Evolutionary conservation across 805 yeast species (phyloP), one percentile per base, ranked within the genome.

Genomic region (Candida tibetensis): DNA sequence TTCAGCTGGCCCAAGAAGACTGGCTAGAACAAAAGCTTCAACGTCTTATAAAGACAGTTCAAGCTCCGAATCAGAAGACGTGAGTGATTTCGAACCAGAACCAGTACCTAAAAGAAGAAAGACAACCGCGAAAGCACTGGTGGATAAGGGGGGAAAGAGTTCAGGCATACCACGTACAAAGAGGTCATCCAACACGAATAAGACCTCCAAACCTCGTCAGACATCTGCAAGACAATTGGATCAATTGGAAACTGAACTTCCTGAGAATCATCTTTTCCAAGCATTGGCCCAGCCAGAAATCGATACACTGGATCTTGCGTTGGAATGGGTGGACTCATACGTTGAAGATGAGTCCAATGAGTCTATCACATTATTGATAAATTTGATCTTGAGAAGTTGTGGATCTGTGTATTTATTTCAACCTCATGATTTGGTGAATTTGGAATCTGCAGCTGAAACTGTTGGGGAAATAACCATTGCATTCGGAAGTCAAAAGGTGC

Each of bases 381-480:
- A 90, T 57, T 68, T 88, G 34, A 48, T 86, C 1, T 62, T 90
- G 28, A 69, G 89, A 41, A 67, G 81, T 34, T 79, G 86, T 54
- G 96, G 96, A 0, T 82, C 89, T 34, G 69, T 77, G 15, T 69
- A 79, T 2, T 76, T 74, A 17, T 75, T 86, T 7, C 81, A 81
- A 42, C 76, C 78, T 18, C 95, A 90, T 57, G 96, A 89, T 55
- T 80, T 87, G 34, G 69, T 66, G 17, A 81, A 80, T 50, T 66
- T 75, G 37, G 89, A 84, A 29, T 76, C 85, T 5, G 85, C 93
- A 0, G 66, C 74, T 12, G 84, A 81, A 25, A 85, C 96, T 0
- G 75, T 86, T 7, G 79, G 74, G 3, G 95, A 87, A 57, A 60
- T 89, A 18, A 84, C 85, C 44, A 66, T 77, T 14, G 61, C 76